Percentiles rank a stretch among this genome's conserved stretches.
Conservation (phyloP, 2,329 filamentous ascomycete genomes). For the Coniochaeta hoffmannii region DNA sequence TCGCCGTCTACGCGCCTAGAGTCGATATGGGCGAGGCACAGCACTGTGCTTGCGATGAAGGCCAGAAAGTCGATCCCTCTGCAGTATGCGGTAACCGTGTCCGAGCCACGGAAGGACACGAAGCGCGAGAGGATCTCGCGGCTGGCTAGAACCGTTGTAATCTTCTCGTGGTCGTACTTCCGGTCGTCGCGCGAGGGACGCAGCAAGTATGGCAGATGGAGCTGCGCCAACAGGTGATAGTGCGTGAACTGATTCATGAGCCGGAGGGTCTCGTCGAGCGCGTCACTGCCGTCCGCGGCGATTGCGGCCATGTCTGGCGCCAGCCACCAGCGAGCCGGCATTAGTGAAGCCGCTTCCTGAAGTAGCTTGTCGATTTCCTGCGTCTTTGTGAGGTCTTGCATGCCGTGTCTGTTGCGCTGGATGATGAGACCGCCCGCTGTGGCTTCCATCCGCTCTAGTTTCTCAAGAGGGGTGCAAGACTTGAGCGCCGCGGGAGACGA, state of each 20-base stretch:
- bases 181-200: constrained; percentile 15
- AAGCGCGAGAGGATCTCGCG: constrained; percentile 34
- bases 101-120: constrained; percentile 25
- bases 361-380: constrained; percentile 29
- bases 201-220: constrained; percentile 39
- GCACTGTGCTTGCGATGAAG: constrained; percentile 27
- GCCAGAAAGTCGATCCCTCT: constrained; percentile 34
- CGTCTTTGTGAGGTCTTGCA: constrained; percentile 23
- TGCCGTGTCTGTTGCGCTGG: constrained; percentile 10
- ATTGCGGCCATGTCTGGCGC: constrained; percentile 14
- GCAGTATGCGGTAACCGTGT: constrained; percentile 25
- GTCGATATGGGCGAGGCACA: constrained; percentile 34
- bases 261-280: constrained; percentile 24
- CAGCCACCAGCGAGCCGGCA: constrained; percentile 37
- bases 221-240: constrained; percentile 32
- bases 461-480: constrained; percentile 17
- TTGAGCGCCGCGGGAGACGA: constrained; percentile 19
- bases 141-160: constrained; percentile 31
- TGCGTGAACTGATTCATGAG: constrained; percentile 33
- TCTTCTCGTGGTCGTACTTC: constrained; percentile 28
- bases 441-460: constrained; percentile 27
- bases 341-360: constrained; percentile 23
- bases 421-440: constrained; percentile 27
- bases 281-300: constrained; percentile 9
- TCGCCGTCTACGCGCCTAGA: constrained; percentile 13